Evolutionary conservation across 2,329 filamentous ascomycete species (phyloP).

Genomic region (Trichophyton benhamiae): DNA sequence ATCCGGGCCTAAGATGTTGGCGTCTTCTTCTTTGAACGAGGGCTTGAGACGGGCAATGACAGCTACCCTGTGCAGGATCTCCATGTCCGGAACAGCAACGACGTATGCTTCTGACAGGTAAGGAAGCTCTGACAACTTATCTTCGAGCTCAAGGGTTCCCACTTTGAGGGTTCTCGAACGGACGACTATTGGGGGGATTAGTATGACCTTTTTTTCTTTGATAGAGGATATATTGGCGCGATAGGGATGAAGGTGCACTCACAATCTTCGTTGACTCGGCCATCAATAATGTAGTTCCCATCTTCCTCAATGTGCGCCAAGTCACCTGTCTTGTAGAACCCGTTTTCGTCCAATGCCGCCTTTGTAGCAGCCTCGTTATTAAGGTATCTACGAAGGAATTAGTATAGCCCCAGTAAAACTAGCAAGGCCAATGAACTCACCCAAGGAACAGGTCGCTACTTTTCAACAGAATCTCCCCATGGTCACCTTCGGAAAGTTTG

Average conservation of each 20-base stretch:
- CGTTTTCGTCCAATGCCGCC: conserved; percentile 11
- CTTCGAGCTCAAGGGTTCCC: conserved; percentile 13
- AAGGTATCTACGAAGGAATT: conserved; percentile 6
- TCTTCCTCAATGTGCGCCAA: conserved; percentile 9
- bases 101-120: conserved; percentile 14
- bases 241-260: background rate
- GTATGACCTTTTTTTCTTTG: background rate
- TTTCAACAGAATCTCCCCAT: conserved; percentile 11
- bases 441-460: conserved; percentile 1
- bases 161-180: conserved; percentile 4
- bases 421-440: background rate
- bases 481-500: conserved; percentile 8
- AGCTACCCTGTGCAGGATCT: conserved; percentile 5
- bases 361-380: conserved; percentile 8
- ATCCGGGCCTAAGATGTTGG: background rate
- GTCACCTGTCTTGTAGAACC: conserved; percentile 17
- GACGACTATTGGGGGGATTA: background rate
- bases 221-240: background rate
- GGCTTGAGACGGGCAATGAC: conserved; percentile 7
- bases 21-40: background rate
- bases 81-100: conserved; percentile 9
- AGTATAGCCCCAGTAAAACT: background rate
- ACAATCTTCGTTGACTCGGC: conserved; percentile 15
- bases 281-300: conserved; percentile 13
- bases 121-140: conserved; percentile 11